phyloP scores from a whole-genome alignment of 768 basidiomycete species.

The Gautieria morchelliformis region DNA sequence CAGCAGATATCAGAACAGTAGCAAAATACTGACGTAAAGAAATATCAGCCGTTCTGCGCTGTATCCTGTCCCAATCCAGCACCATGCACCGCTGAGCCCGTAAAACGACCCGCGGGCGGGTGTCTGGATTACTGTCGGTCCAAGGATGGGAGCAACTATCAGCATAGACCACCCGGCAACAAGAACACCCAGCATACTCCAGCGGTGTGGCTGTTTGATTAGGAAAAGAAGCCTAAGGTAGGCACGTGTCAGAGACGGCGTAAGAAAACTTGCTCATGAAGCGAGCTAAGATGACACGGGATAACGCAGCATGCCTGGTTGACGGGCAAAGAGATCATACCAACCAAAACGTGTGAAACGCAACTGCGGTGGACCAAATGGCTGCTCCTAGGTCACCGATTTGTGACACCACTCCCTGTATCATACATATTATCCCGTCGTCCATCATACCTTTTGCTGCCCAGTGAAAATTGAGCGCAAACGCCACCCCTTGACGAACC shows the following conservation, averaged over 20 bases:
- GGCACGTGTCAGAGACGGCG: background rate
- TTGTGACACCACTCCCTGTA: background rate
- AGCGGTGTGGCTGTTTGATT: background rate
- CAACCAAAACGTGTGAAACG: background rate
- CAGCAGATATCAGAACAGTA: too few relatives aligned
- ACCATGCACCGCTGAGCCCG: slow-evolving; percentile 3
- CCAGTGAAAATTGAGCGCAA: background rate
- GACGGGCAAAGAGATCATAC: background rate
- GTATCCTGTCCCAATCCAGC: background rate
- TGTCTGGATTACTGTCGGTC: slow-evolving; percentile 1
- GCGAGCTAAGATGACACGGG: too few relatives aligned
- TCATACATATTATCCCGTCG: background rate
- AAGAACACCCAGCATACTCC: background rate
- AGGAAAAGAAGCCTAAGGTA: slow-evolving; percentile 3
- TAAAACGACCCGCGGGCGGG: background rate
- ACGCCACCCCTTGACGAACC: background rate
- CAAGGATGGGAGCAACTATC: background rate
- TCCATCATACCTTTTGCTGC: background rate
- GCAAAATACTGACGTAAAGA: background rate
- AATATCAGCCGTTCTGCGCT: background rate
- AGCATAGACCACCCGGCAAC: background rate
- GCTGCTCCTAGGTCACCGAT: slow-evolving; percentile 2
- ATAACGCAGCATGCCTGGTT: too few relatives aligned
- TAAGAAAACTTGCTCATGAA: too few relatives aligned
- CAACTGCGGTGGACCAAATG: slow-evolving; percentile 1